Base-by-base conservation (phyloP, 2,329 filamentous ascomycete species). In the Pseudohalonectria lignicola region DNA sequence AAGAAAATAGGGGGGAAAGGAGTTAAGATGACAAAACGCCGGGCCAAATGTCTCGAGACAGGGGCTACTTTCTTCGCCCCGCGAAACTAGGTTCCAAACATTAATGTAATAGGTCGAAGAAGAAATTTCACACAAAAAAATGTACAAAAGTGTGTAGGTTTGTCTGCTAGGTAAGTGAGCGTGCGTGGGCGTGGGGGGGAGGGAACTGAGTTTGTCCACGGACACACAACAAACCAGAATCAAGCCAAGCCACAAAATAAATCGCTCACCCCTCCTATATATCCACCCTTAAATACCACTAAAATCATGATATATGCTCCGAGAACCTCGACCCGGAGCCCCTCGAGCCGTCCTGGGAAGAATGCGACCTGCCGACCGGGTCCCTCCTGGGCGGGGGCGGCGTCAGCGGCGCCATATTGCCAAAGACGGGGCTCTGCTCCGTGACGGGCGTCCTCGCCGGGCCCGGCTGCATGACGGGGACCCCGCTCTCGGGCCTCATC, bases 361-460 rank as follows among this genome's bases (percentile, higher is more conserved):
- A 30, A 8, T 41, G 42, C 12, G 45, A 41, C 17, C 46, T 42
- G 2, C 46, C 48, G 7, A 49, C 36, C 3, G 45, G 43, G 20
- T 49, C 47, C 7, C 40, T 36, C 4, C n/a, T 7, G 6, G 30
- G 16, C 34, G 19, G 21, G 3, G 17, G 18, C 28, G 31, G 31
- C 5, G 30, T 17, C 5, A 29, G 37, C 13, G 30, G 20, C 10
- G 29, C 19, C 36, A 13, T 21, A n/a, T n/a, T n/a, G n/a, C 23
- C 23, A 7, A 57, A 49, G 39, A 72, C 72, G 1, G 71, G 69
- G 18, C 63, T 66, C 36, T 69, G 62, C 41, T 74, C 69, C 41
- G 72, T 70, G 13, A 81, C 60, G 1, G 79, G 73, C 4, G 74
- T 77, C 39, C 76, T 69, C 15, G 71, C 76, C 13, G 79, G 79